Evolutionary conservation across 495 filamentous ascomycete genomes (phyloP), one percentile per base, ranked within the genome.

Genomic region (Diplogelasinospora grovesii): DNA sequence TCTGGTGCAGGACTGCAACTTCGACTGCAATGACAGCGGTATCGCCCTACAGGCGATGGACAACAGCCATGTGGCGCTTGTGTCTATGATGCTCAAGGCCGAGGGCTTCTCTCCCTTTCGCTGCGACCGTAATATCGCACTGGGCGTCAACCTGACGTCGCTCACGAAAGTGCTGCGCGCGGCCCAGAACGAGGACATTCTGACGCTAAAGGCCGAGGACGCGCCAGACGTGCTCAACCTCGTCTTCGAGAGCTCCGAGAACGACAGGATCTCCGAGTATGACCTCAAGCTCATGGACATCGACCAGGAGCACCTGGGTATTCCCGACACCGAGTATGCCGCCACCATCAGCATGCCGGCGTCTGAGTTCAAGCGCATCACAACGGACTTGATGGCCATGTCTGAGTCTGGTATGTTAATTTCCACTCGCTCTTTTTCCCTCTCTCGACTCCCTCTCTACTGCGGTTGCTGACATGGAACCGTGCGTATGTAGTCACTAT

Each of bases 231-330:
- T 85, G 15, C 77, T 99, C 34, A 97, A 95, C 73, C 73, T 99
- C 44, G 79, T 90, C 48, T 97, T 99, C 61, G 92, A 99, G 81
- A 89, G 79, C 67, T 71, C 45, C 44, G 85, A 85, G 62, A 86
- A 78, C 49, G 92, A 99, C 63, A 71, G 92, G 36, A 76, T 97
- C 45, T 92, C 85, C 71, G 92, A 97, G 67, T 99, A 97, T 64
- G 92, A 99, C 66, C 83, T 99, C 69, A 99, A 99, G 79, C 77
- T 99, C 48, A 99, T 99, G 93, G 92, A 99, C 64, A 96, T 99
- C 62, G 92, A 99, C 67, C 92, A 99, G 68, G 92, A 99, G 71
- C 92, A 99, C 64, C 65, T 99, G 68, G 92, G 92, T 29, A 99
- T 99, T 59, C 92, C 92, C 20, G 93, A 97, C 49, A 99, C 93